These are phyloP conservation scores for Cercospora beticola DNA, from an alignment of 2,329 filamentous ascomycete genomes.

Conservation along the genomic window DNA sequence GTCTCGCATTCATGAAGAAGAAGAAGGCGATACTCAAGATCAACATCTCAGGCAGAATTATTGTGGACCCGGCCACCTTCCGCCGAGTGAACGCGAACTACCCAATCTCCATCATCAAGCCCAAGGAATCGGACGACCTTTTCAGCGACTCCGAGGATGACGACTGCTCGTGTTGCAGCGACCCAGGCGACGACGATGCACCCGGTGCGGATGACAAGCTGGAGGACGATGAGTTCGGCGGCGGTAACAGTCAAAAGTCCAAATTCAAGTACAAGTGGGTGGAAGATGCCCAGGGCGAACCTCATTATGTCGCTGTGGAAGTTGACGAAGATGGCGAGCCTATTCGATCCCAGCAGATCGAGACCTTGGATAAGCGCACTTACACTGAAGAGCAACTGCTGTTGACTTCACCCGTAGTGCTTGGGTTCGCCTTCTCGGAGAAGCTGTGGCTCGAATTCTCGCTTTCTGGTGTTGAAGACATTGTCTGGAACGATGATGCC, in stretches of 20 bases:
- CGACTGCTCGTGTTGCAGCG: conserved; percentile 43
- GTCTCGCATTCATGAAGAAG: conserved; percentile 81
- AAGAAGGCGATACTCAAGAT: conserved; percentile 74
- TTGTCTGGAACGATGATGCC: conserved; percentile 79
- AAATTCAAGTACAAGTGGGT: conserved; percentile 44
- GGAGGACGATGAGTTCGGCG: conserved; percentile 50
- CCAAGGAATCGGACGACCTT: conserved; percentile 56
- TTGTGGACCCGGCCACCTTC: conserved; percentile 82
- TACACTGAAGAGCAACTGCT: conserved; percentile 83
- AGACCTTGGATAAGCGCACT: conserved; percentile 48
- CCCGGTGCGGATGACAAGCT: conserved; percentile 50
- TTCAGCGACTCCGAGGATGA: conserved; percentile 54
- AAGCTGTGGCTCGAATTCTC: conserved; percentile 89
- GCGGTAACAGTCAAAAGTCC: conserved; percentile 43
- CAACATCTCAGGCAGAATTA: conserved; percentile 81
- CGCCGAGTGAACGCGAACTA: conserved; percentile 86
- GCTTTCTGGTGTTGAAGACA: conserved; percentile 74
- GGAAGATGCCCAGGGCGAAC: conserved; percentile 52
- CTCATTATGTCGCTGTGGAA: conserved; percentile 55
- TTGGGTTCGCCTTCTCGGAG: conserved; percentile 84
- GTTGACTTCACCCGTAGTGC: conserved; percentile 77
- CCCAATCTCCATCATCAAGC: conserved; percentile 69
- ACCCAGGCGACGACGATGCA: conserved; percentile 43
- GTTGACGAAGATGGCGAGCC: conserved; percentile 57
- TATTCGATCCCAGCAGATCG: conserved; percentile 58